Conservation (phyloP, 2,329 filamentous ascomycete species). For the Emergomyces africanus region DNA sequence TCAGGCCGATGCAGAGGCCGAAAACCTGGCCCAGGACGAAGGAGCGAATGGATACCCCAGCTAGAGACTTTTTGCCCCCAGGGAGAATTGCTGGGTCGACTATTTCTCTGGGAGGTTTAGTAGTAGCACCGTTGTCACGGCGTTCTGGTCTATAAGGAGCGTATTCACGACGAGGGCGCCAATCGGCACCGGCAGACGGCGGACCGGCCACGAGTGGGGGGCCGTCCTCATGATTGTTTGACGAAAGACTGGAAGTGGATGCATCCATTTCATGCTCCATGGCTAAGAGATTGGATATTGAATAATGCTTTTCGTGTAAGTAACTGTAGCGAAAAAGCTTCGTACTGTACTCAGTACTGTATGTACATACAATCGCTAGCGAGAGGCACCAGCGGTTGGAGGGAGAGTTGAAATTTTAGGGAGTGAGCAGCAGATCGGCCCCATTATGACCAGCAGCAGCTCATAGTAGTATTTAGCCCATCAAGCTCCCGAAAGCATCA, state of each 20-base stretch:
- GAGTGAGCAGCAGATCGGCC: not conserved
- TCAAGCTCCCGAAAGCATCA: not conserved
- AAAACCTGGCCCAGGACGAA: slow-evolving; percentile 32
- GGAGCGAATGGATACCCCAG: slow-evolving; percentile 33
- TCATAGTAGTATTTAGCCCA: too few relatives aligned
- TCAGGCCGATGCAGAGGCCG: slow-evolving; percentile 21
- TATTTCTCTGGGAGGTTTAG: not conserved
- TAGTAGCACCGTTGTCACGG: not conserved
- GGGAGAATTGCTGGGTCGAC: slow-evolving; percentile 24
- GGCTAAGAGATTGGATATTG: not conserved
- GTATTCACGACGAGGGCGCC: not conserved
- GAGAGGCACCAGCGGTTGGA: too few relatives aligned
- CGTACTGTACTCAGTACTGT: too few relatives aligned
- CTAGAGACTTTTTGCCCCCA: slow-evolving; percentile 29
- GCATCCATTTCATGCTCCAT: not conserved
- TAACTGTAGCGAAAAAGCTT: not conserved
- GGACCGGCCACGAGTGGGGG: not conserved
- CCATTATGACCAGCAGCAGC: not conserved
- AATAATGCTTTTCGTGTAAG: not conserved
- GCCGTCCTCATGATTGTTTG: not conserved
- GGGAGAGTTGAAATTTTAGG: not conserved
- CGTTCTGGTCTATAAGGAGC: not conserved
- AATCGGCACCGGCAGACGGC: not conserved
- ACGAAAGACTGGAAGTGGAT: not conserved
- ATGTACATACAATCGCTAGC: too few relatives aligned